Base-by-base conservation (phyloP, 768 basidiomycete species). In the Suillus subluteus region DNA sequence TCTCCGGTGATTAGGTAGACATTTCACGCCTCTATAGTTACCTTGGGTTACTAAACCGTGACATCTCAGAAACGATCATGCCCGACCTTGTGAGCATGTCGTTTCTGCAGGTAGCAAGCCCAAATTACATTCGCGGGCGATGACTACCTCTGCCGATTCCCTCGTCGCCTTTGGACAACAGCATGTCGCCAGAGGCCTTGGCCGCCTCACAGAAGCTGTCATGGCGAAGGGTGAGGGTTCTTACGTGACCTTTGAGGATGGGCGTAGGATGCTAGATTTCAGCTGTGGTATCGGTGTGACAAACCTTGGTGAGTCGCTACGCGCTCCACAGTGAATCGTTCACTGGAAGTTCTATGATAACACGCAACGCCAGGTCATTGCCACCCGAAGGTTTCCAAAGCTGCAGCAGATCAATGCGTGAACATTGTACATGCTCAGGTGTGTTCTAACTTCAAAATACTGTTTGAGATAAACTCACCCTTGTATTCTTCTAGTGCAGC, bases 231-330 rank as follows among this genome's bases (percentile, higher is more conserved):
- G 88, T 52, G 82, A 87, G 70, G 94, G 94, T 16, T 88, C 91
- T 1, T 92, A 91, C 70, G 86, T 94, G 63, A 79, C 80, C 37
- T 88, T 90, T 64, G 84, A 89, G 37, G 90, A 94, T 68, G 95
- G 94, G 4, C 82, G 86, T 66, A 85, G 82, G 71, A 74, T 92
- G 73, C 82, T 98, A 61, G 96, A 98, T 76, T 96, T 96, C 72
- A 95, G 91, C 13, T 86, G 86, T 72, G 95, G 95, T 12, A 96
- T 94, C 69, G 94, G 92, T 37, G 95, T 97, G 2, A 92, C 93
- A 1, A 89, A 87, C 76, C 83, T 96, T 21, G 94, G 93, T 91
- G 65, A 65, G 81, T 73, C 61, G 44, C 18, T 30, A n/a, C 6
- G 38, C 40, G 52, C 21, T 56, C 35, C 58, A 58, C 23, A 52